A percentile compares a stretch with the other conserved stretches of the same genome.
phyloP scores from a whole-genome alignment of 805 yeast genomes.

The Starmerella tilneyi region DNA sequence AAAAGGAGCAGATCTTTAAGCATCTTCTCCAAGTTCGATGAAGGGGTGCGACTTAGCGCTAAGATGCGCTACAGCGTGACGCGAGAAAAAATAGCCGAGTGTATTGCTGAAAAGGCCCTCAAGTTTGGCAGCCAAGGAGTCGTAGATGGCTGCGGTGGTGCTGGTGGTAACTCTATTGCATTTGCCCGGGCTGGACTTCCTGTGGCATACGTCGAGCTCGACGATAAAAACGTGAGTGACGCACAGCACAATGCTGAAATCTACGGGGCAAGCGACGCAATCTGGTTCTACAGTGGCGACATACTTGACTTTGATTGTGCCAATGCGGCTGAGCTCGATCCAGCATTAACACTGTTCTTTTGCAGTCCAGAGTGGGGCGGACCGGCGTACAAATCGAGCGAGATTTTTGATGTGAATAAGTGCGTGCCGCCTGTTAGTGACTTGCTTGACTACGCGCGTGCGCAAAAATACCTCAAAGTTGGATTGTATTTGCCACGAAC shows the following conservation, averaged over 20 bases:
- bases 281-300: constrained; percentile 42
- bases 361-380: constrained; percentile 29
- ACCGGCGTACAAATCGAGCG: constrained; percentile 16
- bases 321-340: constrained; percentile 11
- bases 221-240: constrained; percentile 20
- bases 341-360: constrained; percentile 18
- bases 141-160: constrained; percentile 73
- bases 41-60: constrained; percentile 56
- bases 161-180: constrained; percentile 78
- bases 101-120: constrained; percentile 26
- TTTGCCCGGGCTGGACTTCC: constrained; percentile 40
- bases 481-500: constrained; percentile 23
- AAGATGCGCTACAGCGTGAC: constrained; percentile 86
- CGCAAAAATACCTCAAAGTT: constrained; percentile 9
- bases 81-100: constrained; percentile 61
- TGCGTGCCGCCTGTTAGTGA: constrained; percentile 19
- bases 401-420: constrained; percentile 21
- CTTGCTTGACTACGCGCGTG: constrained; percentile 11
- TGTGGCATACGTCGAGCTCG: constrained; percentile 27
- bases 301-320: constrained; percentile 34
- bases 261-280: constrained; percentile 37
- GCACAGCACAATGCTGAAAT: constrained; percentile 48
- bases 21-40: constrained; percentile 54
- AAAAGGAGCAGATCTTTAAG: constrained; percentile 26
- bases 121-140: constrained; percentile 26